phyloP scores from a whole-genome alignment of 2,329 filamentous ascomycete genomes.

The Cladophialophora yegresii region DNA sequence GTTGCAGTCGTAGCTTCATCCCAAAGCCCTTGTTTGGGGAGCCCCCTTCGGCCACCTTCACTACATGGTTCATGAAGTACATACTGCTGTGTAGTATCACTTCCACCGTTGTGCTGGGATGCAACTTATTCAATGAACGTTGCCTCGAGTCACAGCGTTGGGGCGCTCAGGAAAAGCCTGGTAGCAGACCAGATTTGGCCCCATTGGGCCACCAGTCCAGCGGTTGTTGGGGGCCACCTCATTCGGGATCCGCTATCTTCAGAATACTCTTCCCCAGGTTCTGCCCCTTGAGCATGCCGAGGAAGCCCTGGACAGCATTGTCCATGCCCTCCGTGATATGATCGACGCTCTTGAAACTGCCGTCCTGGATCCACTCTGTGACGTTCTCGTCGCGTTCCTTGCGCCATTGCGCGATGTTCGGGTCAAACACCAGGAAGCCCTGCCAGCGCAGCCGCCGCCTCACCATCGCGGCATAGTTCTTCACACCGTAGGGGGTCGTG shows the following conservation, averaged over 20 bases:
- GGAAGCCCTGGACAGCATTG: constrained; percentile 65
- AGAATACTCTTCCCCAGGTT: constrained; percentile 79
- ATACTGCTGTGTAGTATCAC: neutral
- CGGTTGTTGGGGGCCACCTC: neutral
- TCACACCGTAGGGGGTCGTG: constrained; percentile 60
- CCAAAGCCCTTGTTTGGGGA: neutral
- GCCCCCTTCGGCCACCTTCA: no score
- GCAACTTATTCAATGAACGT: neutral
- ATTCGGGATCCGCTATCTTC: constrained; percentile 51
- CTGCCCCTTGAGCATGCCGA: constrained; percentile 70
- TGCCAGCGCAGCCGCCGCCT: constrained; percentile 62
- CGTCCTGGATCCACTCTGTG: constrained; percentile 68
- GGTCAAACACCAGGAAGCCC: constrained; percentile 68
- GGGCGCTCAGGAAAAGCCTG: neutral
- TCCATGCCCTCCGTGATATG: constrained; percentile 70
- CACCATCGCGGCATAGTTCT: constrained; percentile 62
- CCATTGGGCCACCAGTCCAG: neutral
- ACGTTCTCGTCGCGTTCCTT: constrained; percentile 71
- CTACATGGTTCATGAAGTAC: neutral
- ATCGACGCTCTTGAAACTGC: constrained; percentile 67
- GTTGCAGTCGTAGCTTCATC: neutral
- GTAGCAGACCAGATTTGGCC: neutral
- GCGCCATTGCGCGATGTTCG: constrained; percentile 61
- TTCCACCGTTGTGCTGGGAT: neutral
- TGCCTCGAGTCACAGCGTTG: neutral